These are phyloP conservation scores for Caryopteris hybrid DNA, from an alignment of 305 asterid species.

Conservation along the genomic window DNA sequence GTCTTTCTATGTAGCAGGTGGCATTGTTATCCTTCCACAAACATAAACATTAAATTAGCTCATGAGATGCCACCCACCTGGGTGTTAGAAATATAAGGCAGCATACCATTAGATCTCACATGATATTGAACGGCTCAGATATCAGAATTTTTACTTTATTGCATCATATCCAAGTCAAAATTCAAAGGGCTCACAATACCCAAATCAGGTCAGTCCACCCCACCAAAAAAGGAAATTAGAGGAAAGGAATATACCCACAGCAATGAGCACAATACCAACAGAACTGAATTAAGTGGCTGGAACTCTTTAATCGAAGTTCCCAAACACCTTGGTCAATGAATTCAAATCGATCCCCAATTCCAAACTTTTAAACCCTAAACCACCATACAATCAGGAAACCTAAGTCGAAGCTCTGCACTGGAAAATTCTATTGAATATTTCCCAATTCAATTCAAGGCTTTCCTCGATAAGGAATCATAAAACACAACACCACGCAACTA, in stretches of 20 bases:
- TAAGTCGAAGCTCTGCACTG: neutral
- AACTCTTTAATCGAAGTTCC: neutral
- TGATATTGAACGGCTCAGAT: neutral
- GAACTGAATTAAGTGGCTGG: neutral
- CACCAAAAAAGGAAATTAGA: neutral
- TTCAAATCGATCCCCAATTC: conserved; percentile 10
- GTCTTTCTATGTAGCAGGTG: neutral
- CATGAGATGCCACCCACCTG: neutral
- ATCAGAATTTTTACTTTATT: neutral
- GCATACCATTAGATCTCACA: neutral
- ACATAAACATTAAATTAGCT: neutral
- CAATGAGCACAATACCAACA: neutral
- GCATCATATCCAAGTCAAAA: neutral
- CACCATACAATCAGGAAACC: conserved; percentile 13
- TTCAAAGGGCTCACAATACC: neutral
- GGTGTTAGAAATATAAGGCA: neutral
- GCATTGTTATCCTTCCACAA: neutral
- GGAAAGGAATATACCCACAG: neutral
- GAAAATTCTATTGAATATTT: neutral
- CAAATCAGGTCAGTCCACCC: neutral
- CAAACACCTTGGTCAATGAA: neutral
- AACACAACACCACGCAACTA: neutral
- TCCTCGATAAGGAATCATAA: neutral
- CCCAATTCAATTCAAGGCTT: conserved; percentile 4
- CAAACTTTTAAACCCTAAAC: conserved; percentile 11